Conservation (phyloP, 371 early-diverging fungal species). For the Mortierella sp. region DNA sequence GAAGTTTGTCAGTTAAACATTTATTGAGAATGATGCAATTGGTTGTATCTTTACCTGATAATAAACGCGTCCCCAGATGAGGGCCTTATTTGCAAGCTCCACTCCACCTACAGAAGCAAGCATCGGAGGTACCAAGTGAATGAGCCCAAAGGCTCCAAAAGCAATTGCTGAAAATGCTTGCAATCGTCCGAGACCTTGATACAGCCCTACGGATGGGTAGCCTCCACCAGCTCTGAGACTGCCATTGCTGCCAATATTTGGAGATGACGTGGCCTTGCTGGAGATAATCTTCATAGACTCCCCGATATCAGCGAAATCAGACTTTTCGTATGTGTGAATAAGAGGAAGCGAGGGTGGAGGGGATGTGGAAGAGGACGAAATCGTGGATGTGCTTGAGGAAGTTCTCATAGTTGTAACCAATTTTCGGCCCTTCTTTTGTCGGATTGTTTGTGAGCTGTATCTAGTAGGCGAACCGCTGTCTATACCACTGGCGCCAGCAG, state of each 20-base stretch:
- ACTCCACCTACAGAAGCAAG: slow-evolving; percentile 41
- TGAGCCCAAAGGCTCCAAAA: slow-evolving; percentile 33
- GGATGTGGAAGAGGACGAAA: too few relatives aligned
- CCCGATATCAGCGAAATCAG: background rate
- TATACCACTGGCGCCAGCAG: background rate
- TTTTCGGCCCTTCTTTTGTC: slow-evolving; percentile 41
- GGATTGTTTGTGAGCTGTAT: slow-evolving; percentile 44
- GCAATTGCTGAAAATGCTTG: slow-evolving; percentile 33
- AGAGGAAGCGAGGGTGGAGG: background rate
- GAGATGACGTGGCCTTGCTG: background rate
- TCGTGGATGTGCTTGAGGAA: too few relatives aligned
- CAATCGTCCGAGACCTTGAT: slow-evolving; percentile 39
- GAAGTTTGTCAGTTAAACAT: background rate
- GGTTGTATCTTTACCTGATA: slow-evolving; percentile 51
- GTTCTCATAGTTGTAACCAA: slow-evolving; percentile 27
- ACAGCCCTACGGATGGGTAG: slow-evolving; percentile 38
- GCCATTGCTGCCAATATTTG: background rate
- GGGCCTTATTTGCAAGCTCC: slow-evolving; percentile 43
- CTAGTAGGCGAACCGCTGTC: slow-evolving; percentile 5
- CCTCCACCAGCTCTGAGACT: background rate
- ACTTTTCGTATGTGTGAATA: background rate
- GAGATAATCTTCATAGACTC: background rate
- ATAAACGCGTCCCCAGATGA: slow-evolving; percentile 55
- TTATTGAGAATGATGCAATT: background rate
- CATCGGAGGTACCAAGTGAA: slow-evolving; percentile 44